Conservation (phyloP, 805 yeast species). For the Lachancea quebecensis region DNA sequence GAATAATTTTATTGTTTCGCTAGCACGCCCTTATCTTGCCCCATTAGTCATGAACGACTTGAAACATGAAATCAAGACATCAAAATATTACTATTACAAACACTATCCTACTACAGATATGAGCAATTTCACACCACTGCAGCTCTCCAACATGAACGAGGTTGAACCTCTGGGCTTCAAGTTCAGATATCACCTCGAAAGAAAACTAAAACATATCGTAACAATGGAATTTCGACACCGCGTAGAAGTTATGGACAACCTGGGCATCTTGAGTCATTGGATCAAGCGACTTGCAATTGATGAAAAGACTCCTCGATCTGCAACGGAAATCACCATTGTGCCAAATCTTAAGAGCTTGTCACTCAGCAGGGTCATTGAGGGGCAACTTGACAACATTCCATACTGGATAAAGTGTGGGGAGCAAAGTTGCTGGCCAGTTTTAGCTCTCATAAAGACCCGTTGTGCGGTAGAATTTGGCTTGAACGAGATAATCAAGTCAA, state of each 20-base stretch:
- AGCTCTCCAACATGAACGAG: slow-evolving; percentile 29
- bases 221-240: slow-evolving; percentile 82
- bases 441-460: slow-evolving; percentile 77
- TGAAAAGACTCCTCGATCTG: slow-evolving; percentile 74
- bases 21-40: slow-evolving; percentile 90
- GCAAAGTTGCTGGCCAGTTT: slow-evolving; percentile 85
- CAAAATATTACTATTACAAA: slow-evolving; percentile 33
- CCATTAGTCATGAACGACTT: slow-evolving; percentile 80
- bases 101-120: slow-evolving; percentile 34
- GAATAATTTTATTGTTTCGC: slow-evolving; percentile 82
- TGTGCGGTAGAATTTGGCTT: slow-evolving; percentile 85
- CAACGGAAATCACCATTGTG: slow-evolving; percentile 83
- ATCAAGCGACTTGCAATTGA: slow-evolving; percentile 76
- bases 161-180: slow-evolving; percentile 33
- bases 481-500: slow-evolving; percentile 55
- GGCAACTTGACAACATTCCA: slow-evolving; percentile 70
- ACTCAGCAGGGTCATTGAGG: slow-evolving; percentile 71
- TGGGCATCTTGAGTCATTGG: slow-evolving; percentile 66
- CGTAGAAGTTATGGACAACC: slow-evolving; percentile 66
- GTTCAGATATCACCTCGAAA: slow-evolving; percentile 30
- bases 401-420: slow-evolving; percentile 92
- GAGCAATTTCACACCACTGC: slow-evolving; percentile 15
- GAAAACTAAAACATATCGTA: slow-evolving; percentile 46
- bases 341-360: slow-evolving; percentile 74
- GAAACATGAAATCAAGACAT: slow-evolving; percentile 51